These are phyloP conservation scores for Blastobotrys proliferans DNA, from an alignment of 1,139 yeast genomes.

Conservation along the genomic window DNA sequence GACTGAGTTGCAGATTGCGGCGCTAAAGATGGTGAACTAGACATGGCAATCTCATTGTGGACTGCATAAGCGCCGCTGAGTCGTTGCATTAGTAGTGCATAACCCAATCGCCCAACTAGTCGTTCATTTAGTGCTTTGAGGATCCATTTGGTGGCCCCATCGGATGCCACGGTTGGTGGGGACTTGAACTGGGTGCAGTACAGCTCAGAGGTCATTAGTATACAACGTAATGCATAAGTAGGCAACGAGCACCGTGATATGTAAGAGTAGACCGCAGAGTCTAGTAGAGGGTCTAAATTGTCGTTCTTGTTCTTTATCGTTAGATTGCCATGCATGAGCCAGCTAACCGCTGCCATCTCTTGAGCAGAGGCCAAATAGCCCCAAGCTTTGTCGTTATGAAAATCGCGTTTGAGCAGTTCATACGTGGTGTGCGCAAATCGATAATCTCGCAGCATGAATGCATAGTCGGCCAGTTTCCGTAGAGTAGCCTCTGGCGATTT, in stretches of 20 bases:
- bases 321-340: constrained; percentile 42
- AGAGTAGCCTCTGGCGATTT: constrained; percentile 66
- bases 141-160: constrained; percentile 37
- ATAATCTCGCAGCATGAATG: constrained; percentile 83
- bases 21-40: neutral
- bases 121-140: constrained; percentile 35
- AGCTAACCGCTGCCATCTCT: constrained; percentile 78
- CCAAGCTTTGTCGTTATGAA: constrained; percentile 78
- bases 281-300: constrained; percentile 53
- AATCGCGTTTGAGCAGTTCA: constrained; percentile 77
- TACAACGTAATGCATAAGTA: constrained; percentile 53
- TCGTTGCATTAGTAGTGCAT: constrained; percentile 47
- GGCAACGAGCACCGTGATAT: constrained; percentile 62
- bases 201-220: constrained; percentile 38
- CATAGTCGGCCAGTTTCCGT: constrained; percentile 87
- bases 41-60: constrained; percentile 20
- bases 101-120: constrained; percentile 37
- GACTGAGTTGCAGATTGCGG: neutral
- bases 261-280: constrained; percentile 59
- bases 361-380: constrained; percentile 76
- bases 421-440: constrained; percentile 80
- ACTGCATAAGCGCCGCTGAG: constrained; percentile 42
- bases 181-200: constrained; percentile 29
- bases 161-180: constrained; percentile 32
- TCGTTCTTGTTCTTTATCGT: constrained; percentile 5